phyloP scores from a whole-genome alignment of 2,329 filamentous ascomycete species.

The Delphinella strobiligena region DNA sequence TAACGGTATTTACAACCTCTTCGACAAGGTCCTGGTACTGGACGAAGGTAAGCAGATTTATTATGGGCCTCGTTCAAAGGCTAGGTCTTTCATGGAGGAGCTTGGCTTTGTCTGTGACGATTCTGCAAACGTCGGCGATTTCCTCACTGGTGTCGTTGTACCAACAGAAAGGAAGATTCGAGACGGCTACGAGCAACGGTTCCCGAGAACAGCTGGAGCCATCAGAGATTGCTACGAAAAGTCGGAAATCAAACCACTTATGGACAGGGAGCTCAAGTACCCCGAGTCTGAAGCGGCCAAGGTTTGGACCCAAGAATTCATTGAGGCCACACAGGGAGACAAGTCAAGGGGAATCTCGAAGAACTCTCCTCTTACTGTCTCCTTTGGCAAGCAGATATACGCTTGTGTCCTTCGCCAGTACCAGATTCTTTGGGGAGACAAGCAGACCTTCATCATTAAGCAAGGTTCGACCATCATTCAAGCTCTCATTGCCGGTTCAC shows the following conservation, averaged over 20 bases:
- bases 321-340: slow-evolving; percentile 39
- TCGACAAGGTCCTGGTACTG: slow-evolving; percentile 58
- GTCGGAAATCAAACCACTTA: slow-evolving; percentile 37
- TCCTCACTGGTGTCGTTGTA: slow-evolving; percentile 52
- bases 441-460: slow-evolving; percentile 51
- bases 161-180: slow-evolving; percentile 35
- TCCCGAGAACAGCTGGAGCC: slow-evolving; percentile 31
- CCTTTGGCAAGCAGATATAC: slow-evolving; percentile 43
- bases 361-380: slow-evolving; percentile 44
- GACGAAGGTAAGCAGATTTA: slow-evolving; percentile 55
- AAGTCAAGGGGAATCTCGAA: slow-evolving; percentile 44
- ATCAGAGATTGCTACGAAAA: slow-evolving; percentile 41
- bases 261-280: slow-evolving; percentile 47
- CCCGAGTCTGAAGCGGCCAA: slow-evolving; percentile 38
- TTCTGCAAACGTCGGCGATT: slow-evolving; percentile 54
- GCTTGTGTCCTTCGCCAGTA: slow-evolving; percentile 49
- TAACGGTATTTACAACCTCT: slow-evolving; percentile 56
- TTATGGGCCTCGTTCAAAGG: slow-evolving; percentile 48
- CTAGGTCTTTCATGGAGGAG: slow-evolving; percentile 51
- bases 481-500: slow-evolving; percentile 51
- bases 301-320: slow-evolving; percentile 41
- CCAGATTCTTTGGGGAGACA: slow-evolving; percentile 54
- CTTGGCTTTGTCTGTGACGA: slow-evolving; percentile 52
- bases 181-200: slow-evolving; percentile 29
- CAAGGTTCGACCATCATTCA: slow-evolving; percentile 46